phyloP scores from a whole-genome alignment of 257 asterid species.

The Nicotiana tabacum region DNA sequence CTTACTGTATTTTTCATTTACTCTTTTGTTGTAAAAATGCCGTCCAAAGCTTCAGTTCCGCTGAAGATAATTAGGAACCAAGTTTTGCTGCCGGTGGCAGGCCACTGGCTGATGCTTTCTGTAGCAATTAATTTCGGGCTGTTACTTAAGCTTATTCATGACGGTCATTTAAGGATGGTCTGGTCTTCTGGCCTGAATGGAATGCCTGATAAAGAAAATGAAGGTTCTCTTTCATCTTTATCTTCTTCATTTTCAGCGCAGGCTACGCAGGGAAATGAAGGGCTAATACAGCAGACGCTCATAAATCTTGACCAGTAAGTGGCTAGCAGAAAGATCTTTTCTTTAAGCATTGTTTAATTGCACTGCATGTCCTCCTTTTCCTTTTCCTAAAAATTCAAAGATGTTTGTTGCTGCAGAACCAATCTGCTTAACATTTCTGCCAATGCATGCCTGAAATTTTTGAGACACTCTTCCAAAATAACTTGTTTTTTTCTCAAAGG shows the following conservation, averaged over 20 bases:
- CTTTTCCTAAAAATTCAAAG: background rate
- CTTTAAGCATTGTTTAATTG: slow-evolving; percentile 7
- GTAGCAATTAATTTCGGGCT: slow-evolving; percentile 28
- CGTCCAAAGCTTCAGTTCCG: background rate
- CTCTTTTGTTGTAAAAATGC: background rate
- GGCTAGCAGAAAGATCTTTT: background rate
- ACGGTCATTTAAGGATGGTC: slow-evolving; percentile 8
- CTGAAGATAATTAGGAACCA: background rate
- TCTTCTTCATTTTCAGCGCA: background rate
- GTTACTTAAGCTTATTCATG: slow-evolving; percentile 19
- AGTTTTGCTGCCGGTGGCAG: slow-evolving; percentile 1
- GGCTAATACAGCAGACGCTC: background rate
- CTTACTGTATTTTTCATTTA: background rate
- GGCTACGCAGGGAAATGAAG: background rate
- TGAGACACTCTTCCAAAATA: background rate
- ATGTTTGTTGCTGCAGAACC: background rate
- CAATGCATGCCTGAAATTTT: background rate
- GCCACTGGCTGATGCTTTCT: slow-evolving; percentile 23
- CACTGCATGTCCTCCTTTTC: slow-evolving; percentile 5
- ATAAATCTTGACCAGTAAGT: slow-evolving; percentile 91
- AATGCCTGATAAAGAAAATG: background rate
- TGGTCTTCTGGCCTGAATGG: background rate
- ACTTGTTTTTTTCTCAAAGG: background rate
- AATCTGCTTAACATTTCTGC: background rate
- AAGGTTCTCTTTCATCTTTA: background rate